A percentile compares a stretch with the other conserved stretches of the same genome.
Conservation (phyloP, 140 eudicot genomes). For the Anethum foeniculum region DNA sequence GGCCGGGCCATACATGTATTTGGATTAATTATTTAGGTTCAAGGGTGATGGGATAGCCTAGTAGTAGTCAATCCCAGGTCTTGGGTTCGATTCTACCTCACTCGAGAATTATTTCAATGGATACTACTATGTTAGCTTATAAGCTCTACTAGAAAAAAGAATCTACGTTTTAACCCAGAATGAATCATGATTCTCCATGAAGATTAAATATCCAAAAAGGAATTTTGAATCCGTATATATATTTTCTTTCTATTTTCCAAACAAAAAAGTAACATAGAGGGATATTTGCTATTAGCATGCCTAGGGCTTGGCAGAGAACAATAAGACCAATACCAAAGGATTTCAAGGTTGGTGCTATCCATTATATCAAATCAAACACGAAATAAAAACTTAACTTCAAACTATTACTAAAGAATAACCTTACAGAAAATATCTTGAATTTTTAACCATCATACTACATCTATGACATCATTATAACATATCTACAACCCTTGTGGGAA, state of each 20-base stretch:
- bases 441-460: not conserved
- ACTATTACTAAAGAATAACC: not conserved
- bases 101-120: not conserved
- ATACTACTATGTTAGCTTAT: not conserved
- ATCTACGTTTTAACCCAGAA: not conserved
- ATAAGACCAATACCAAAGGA: not conserved
- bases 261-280: not conserved
- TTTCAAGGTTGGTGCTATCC: not conserved
- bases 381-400: not conserved
- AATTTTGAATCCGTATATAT: not conserved
- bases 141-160: not conserved
- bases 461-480: not conserved
- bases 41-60: conserved; percentile 1
- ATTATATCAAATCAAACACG: not conserved
- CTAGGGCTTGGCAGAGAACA: not conserved
- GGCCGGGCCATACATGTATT: not conserved
- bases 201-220: not conserved
- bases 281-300: not conserved
- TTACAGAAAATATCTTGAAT: not conserved
- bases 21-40: not conserved
- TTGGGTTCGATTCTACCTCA: not conserved
- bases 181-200: not conserved
- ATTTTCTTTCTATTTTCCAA: not conserved
- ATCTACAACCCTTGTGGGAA: too few species aligned
- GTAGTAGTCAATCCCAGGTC: not conserved